These are phyloP conservation scores for Alternaria triticina DNA, from an alignment of 2,329 filamentous ascomycete species.

Conservation along the genomic window DNA sequence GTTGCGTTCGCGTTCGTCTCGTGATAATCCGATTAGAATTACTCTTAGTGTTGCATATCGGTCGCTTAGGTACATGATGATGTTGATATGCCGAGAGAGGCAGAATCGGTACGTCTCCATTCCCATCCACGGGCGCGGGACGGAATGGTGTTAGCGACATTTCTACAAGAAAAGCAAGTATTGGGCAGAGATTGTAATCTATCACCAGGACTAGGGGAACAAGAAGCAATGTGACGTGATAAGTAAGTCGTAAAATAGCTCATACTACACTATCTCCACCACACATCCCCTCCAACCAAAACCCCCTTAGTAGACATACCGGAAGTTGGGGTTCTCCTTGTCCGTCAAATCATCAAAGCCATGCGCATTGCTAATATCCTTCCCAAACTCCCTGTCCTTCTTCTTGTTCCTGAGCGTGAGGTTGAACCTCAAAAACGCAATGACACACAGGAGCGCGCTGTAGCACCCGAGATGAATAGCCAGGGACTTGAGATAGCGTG, in stretches of 20 bases:
- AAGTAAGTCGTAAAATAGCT: not conserved
- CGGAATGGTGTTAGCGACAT: not conserved
- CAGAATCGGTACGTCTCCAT: too few relatives aligned
- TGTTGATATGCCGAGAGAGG: too few relatives aligned
- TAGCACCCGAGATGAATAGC: conserved; percentile 75
- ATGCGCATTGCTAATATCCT: conserved; percentile 49
- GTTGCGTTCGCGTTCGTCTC: not conserved
- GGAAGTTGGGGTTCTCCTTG: conserved; percentile 65
- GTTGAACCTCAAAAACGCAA: conserved; percentile 65
- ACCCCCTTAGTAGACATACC: conserved; percentile 55
- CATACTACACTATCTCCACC: not conserved
- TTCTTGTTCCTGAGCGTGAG: conserved; percentile 64
- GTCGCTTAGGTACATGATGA: too few relatives aligned
- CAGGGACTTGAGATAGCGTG: conserved; percentile 73
- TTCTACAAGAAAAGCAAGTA: not conserved
- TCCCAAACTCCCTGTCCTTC: conserved; percentile 55
- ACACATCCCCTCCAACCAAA: not conserved
- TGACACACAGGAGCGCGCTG: conserved; percentile 62
- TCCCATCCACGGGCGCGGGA: too few relatives aligned
- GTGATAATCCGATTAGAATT: not conserved
- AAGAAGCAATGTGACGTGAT: not conserved
- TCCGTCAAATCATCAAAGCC: conserved; percentile 71
- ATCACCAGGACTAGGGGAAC: not conserved
- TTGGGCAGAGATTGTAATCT: not conserved
- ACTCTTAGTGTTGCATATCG: not conserved